Evolutionary conservation across 192 early-diverging fungal species (phyloP).

Genomic region (Dispira simplex): DNA sequence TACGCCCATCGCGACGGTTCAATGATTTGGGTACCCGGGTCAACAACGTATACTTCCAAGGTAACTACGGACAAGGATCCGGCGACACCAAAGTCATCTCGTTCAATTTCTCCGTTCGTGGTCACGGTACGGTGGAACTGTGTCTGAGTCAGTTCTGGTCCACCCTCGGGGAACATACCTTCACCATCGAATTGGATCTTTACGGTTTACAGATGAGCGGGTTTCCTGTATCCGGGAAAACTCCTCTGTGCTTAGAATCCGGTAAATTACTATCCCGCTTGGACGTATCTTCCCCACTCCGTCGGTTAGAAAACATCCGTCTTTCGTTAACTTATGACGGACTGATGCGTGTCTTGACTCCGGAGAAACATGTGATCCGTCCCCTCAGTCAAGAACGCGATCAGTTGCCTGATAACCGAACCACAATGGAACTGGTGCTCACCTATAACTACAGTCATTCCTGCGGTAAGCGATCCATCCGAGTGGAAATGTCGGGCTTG

Average conservation of each 20-base stretch:
- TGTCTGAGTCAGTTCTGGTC: constrained; percentile 86
- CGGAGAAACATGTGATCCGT: constrained; percentile 38
- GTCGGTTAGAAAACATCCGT: constrained; percentile 51
- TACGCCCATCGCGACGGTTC: constrained; percentile 52
- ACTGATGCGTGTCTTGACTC: constrained; percentile 50
- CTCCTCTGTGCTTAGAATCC: constrained; percentile 22
- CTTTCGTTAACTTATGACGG: constrained; percentile 34
- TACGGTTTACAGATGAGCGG: constrained; percentile 48
- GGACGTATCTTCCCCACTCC: constrained; percentile 50
- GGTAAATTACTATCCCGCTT: constrained; percentile 43
- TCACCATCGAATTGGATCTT: constrained; percentile 60
- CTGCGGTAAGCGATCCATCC: constrained; percentile 21
- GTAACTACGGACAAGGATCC: constrained; percentile 41
- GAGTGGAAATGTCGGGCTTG: constrained; percentile 32
- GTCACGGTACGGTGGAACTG: constrained; percentile 62
- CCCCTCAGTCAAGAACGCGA: constrained; percentile 61
- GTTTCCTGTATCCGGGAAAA: constrained; percentile 23
- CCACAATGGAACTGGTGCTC: constrained; percentile 56
- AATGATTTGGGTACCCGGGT: constrained; percentile 39
- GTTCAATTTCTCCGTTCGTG: constrained; percentile 40
- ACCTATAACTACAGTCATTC: constrained; percentile 52
- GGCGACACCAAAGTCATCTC: constrained; percentile 34
- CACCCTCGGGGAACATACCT: constrained; percentile 43
- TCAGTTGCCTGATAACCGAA: constrained; percentile 42
- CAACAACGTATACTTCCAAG: constrained; percentile 35